Conservation (phyloP, 495 filamentous ascomycete species). For the Acidiella bohemica region DNA sequence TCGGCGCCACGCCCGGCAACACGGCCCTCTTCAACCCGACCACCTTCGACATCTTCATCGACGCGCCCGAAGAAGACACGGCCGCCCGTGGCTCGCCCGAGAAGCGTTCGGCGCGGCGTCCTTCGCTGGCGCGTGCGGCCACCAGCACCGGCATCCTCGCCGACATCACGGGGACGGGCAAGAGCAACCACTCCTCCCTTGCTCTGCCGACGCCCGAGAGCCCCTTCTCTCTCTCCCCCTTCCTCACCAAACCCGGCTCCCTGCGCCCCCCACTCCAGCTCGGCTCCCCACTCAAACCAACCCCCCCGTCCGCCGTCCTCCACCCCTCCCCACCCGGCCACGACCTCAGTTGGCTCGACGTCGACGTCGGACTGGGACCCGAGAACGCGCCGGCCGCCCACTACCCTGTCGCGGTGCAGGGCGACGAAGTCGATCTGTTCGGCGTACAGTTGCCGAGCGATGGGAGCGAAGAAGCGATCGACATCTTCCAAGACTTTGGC, state of each 20-base stretch:
- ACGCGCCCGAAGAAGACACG: slow-evolving; percentile 38
- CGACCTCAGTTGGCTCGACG: slow-evolving; percentile 15
- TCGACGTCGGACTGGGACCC: slow-evolving; percentile 6
- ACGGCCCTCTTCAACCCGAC: slow-evolving; percentile 38
- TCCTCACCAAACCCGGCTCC: slow-evolving; percentile 24
- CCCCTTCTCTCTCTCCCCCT: slow-evolving; percentile 17
- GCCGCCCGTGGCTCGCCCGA: slow-evolving; percentile 54
- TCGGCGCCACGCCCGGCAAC: slow-evolving; percentile 8
- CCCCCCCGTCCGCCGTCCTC: too few species aligned
- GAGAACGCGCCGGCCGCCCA: slow-evolving; percentile 26
- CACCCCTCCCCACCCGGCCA: slow-evolving; percentile 14
- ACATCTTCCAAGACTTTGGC: slow-evolving; percentile 79
- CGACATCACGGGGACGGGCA: slow-evolving; percentile 44
- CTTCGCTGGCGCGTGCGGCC: slow-evolving; percentile 42
- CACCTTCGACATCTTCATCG: slow-evolving; percentile 66
- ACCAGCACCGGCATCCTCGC: slow-evolving; percentile 47
- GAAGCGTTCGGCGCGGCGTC: slow-evolving; percentile 57
- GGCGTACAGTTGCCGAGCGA: slow-evolving; percentile 42
- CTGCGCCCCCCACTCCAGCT: slow-evolving; percentile 17
- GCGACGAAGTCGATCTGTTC: slow-evolving; percentile 47
- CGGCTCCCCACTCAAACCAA: slow-evolving; percentile 24
- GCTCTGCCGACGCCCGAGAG: slow-evolving; percentile 5
- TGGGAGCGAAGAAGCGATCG: slow-evolving; percentile 49
- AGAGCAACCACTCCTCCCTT: slow-evolving; percentile 16
- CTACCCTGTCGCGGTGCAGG: slow-evolving; percentile 37